Percentiles rank a stretch among this genome's conserved stretches.
These are phyloP conservation scores for Candolleomyces aberdarensis DNA, from an alignment of 768 basidiomycete species.

Conservation along the genomic window DNA sequence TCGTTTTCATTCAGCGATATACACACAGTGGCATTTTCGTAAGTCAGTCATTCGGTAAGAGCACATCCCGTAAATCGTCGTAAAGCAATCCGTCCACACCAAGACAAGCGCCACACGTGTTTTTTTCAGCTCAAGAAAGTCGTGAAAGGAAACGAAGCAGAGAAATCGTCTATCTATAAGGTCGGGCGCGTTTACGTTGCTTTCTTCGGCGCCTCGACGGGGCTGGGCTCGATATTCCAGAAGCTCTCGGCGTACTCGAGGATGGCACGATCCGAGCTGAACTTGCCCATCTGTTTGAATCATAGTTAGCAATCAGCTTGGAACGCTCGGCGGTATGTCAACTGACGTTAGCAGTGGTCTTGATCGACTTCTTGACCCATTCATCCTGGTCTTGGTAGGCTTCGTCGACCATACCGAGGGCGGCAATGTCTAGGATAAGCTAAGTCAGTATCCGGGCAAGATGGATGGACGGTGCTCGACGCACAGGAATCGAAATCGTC, in stretches of 20 bases:
- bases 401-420: slow-evolving; percentile 83
- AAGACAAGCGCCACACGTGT: too few species aligned
- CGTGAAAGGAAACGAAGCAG: too few species aligned
- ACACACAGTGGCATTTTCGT: neutral
- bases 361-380: slow-evolving; percentile 91
- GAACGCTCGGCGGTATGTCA: neutral
- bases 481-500: slow-evolving; percentile 94
- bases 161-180: too few species aligned
- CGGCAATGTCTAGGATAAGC: slow-evolving; percentile 62
- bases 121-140: too few species aligned
- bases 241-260: slow-evolving; percentile 88
- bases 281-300: slow-evolving; percentile 81
- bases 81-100: too few species aligned
- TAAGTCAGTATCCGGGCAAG: slow-evolving; percentile 2
- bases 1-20: neutral
- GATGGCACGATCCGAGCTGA: slow-evolving; percentile 93
- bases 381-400: slow-evolving; percentile 79
- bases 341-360: slow-evolving; percentile 70
- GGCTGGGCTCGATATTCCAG: slow-evolving; percentile 66
- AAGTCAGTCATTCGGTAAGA: too few species aligned
- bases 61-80: too few species aligned
- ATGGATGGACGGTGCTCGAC: slow-evolving; percentile 19
- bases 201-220: slow-evolving; percentile 13
- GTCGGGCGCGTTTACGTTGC: too few species aligned
- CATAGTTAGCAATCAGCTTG: neutral